These are phyloP conservation scores for Microdochium trichocladiopsis DNA, from an alignment of 2,329 filamentous ascomycete genomes.

Conservation along the genomic window DNA sequence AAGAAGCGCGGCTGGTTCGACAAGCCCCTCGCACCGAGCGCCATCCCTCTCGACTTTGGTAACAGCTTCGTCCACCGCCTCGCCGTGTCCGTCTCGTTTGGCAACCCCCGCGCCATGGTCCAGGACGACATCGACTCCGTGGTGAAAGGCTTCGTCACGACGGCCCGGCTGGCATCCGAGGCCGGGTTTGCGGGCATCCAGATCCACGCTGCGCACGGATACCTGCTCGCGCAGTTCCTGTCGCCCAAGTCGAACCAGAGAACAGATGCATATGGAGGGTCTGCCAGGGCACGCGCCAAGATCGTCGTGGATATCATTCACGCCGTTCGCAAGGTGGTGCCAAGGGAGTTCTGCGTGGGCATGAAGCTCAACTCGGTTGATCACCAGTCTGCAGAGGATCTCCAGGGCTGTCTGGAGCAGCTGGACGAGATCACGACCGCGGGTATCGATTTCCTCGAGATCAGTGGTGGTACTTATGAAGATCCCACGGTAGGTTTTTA, in stretches of 20 bases:
- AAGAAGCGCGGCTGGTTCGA: constrained; percentile 24
- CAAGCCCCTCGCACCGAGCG: constrained; percentile 33
- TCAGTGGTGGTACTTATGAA: constrained; percentile 55
- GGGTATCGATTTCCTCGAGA: constrained; percentile 58
- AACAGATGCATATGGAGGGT: constrained; percentile 48
- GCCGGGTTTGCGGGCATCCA: constrained; percentile 68
- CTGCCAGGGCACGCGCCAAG: constrained; percentile 33
- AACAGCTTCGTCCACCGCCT: constrained; percentile 23
- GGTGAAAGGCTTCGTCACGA: constrained; percentile 52
- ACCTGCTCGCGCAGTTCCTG: constrained; percentile 57
- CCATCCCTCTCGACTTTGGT: constrained; percentile 33
- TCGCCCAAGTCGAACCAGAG: constrained; percentile 41
- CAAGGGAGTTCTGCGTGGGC: constrained; percentile 36
- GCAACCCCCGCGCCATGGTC: constrained; percentile 57
- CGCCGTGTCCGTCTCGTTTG: constrained; percentile 29
- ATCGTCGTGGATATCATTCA: constrained; percentile 42
- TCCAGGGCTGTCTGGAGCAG: constrained; percentile 46
- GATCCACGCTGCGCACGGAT: constrained; percentile 48
- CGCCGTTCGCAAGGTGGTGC: constrained; percentile 27
- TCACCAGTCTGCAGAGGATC: constrained; percentile 28
- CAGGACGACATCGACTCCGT: constrained; percentile 57
- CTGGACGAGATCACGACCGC: constrained; percentile 25
- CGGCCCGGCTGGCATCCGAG: constrained; percentile 48
- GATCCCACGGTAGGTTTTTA: constrained; percentile 36
- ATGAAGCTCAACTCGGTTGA: constrained; percentile 50